Conservation (phyloP, 148 eudicot species). For the Chenopodium formosanum region DNA sequence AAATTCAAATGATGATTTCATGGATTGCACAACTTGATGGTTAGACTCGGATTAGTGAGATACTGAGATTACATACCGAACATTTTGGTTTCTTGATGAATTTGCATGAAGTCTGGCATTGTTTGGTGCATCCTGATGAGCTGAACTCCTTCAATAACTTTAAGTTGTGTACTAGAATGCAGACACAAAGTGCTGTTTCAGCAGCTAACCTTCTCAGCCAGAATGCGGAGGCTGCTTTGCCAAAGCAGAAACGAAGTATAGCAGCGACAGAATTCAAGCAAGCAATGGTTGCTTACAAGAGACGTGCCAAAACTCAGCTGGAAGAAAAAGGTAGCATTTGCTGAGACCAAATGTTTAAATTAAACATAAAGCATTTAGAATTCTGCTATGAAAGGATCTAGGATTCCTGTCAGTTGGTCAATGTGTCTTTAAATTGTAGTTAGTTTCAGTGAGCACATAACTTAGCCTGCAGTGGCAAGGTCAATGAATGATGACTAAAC, state of each 20-base stretch:
- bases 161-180: constrained; percentile 52
- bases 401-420: not conserved
- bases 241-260: constrained; percentile 74
- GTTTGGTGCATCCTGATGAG: not conserved
- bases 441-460: not conserved
- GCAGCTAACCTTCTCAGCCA: constrained; percentile 72
- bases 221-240: constrained; percentile 67
- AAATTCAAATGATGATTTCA: not conserved
- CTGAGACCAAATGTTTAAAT: not conserved
- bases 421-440: not conserved
- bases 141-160: constrained; percentile 20
- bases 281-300: constrained; percentile 72
- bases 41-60: not conserved
- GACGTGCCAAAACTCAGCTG: constrained; percentile 45
- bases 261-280: constrained; percentile 69
- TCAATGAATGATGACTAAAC: not conserved
- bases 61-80: not conserved
- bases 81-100: constrained; percentile 3
- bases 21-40: not conserved
- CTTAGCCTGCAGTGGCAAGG: not conserved
- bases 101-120: not conserved
- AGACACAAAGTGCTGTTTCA: constrained; percentile 61
- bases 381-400: not conserved
- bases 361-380: not conserved
- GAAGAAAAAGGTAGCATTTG: constrained; percentile 50